Evolutionary conservation across 1,284 basidiomycete species (phyloP), one percentile per base, ranked within the genome.

Genomic region (Trichosporon ovoides): DNA sequence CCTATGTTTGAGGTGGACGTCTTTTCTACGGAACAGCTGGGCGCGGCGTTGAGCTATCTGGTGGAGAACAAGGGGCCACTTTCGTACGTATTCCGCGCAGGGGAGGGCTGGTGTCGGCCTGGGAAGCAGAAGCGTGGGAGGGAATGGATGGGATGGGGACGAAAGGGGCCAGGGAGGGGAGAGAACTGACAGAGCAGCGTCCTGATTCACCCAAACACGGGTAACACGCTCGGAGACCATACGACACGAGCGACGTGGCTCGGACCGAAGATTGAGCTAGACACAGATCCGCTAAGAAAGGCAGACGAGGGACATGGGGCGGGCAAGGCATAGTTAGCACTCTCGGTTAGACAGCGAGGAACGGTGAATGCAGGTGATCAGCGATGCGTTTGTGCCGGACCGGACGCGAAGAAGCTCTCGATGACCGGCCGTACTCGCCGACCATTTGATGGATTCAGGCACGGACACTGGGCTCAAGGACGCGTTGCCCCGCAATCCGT

Each of bases 1-100:
- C 81, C 84, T 3, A 86, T 86, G 84, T 87, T 86, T 68, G 84
- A 86, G 70, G 81, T 86, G 48, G 84, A 86, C 68, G 82, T 82
- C 3, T 86, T 86, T 72, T 82, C 74, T 7, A 84, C 85, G 2
- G 83, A 82, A 61, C 82, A 87, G 65, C 85, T 84, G 1, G 85
- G 86, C 4, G 79, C 84, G 0, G 70, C 87, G 33, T 84, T 86
- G 67, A 82, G 83, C 7, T 87, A 83, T 81, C 78, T 87, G 2
- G 81, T 80, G 2, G 83, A 85, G 14, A 79, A 85, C 66, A 80
- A 85, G 2, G 85, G 85, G 6, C 83, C 84, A 1, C 83, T 82
- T n/a, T n/a, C n/a, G n/a, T n/a, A n/a, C n/a, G n/a, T n/a, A n/a
- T n/a, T n/a, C n/a, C n/a, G n/a, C n/a, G n/a, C n/a, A n/a, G n/a